Evolutionary conservation across 805 yeast genomes (phyloP).

Genomic region (Metschnikowia lochheadii): DNA sequence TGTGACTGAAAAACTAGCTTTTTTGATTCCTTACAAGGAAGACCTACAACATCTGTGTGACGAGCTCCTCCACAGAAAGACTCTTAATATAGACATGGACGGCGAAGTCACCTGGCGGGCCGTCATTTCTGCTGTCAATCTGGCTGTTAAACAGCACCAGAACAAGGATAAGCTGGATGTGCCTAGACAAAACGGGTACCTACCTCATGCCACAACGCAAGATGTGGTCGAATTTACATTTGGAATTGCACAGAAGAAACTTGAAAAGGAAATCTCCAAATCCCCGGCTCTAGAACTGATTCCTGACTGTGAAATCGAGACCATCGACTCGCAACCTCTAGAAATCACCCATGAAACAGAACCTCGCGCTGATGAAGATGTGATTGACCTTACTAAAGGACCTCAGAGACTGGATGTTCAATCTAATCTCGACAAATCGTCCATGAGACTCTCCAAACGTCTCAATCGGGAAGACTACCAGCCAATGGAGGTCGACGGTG

Average conservation of each 20-base stretch:
- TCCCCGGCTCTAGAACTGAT: not conserved
- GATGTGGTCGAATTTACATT: constrained; percentile 39
- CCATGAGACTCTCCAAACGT: constrained; percentile 30
- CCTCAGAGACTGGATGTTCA: not conserved
- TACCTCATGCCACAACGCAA: constrained; percentile 45
- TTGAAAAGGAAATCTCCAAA: not conserved
- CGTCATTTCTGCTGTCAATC: constrained; percentile 29
- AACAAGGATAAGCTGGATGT: constrained; percentile 33
- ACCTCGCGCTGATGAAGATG: not conserved
- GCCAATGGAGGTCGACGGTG: constrained; percentile 19
- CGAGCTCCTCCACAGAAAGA: constrained; percentile 8
- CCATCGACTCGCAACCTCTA: not conserved
- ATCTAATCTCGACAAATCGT: constrained; percentile 7
- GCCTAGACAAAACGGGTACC: constrained; percentile 44
- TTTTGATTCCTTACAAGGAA: constrained; percentile 28
- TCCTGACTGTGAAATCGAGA: not conserved
- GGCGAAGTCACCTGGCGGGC: constrained; percentile 22
- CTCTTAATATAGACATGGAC: constrained; percentile 7
- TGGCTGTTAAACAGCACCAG: constrained; percentile 27
- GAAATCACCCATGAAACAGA: not conserved
- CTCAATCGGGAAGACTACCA: constrained; percentile 25
- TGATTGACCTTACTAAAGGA: not conserved
- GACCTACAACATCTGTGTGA: constrained; percentile 27
- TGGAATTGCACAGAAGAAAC: not conserved
- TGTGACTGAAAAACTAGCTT: constrained; percentile 19